Evolutionary conservation across 164 flowering plant species (phyloP).

Genomic region (Aristolochia californica): DNA sequence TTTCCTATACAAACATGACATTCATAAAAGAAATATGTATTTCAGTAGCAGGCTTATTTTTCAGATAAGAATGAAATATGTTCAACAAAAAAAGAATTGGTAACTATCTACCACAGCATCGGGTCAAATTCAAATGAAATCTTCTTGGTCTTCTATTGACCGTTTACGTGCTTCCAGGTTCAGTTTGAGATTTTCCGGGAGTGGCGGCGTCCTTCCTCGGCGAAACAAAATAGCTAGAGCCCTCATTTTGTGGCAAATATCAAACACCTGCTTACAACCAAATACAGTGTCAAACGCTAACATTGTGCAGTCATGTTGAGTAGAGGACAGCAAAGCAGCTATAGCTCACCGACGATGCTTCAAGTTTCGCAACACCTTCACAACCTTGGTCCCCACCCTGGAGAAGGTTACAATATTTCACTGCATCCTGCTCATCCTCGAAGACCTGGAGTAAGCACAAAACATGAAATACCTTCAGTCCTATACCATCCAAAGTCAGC

Average conservation of each 20-base stretch:
- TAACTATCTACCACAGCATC: too few species aligned
- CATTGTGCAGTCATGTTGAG: neutral
- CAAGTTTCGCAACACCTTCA: conserved; percentile 92
- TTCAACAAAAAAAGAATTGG: too few species aligned
- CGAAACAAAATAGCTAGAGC: conserved; percentile 91
- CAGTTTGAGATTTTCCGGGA: conserved; percentile 78
- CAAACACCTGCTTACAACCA: conserved; percentile 59
- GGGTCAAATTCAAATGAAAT: neutral
- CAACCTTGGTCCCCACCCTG: conserved; percentile 93
- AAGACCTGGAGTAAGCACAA: conserved; percentile 44
- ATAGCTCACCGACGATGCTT: conserved; percentile 77
- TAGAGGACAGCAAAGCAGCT: neutral
- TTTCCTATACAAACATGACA: too few species aligned
- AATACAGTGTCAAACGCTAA: neutral
- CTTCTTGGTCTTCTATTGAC: conserved; percentile 72
- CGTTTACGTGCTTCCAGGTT: conserved; percentile 68
- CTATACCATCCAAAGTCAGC: neutral
- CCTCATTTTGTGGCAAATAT: conserved; percentile 71
- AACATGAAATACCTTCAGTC: neutral
- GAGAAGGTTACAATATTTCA: conserved; percentile 65
- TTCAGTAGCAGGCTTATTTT: too few species aligned
- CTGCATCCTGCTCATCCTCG: conserved; percentile 90
- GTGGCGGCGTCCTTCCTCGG: conserved; percentile 76
- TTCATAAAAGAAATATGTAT: too few species aligned
- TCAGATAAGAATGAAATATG: too few species aligned